Base-by-base conservation (phyloP, 768 basidiomycete genomes). In the Suillus variegatus region DNA sequence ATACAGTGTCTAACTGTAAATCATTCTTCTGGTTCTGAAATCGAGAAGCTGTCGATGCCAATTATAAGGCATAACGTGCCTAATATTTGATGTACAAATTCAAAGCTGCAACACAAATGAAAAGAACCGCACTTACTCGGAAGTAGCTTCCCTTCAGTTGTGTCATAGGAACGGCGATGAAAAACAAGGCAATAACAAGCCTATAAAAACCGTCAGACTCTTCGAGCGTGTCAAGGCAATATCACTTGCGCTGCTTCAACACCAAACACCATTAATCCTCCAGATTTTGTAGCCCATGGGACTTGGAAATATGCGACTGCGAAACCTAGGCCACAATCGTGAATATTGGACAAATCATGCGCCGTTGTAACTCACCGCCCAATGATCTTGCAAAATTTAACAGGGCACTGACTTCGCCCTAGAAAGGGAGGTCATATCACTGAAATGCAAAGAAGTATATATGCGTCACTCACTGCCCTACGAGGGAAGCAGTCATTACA, bases 281-380 rank as follows among this genome's bases (percentile, higher is more conserved):
- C 80, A 41, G 73, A 67, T 64, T 73, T 70, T 7, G 71, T 72
- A 32, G 81, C 72, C 80, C 80, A 82, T 0, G 78, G 76, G 18
- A 82, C 76, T 65, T 81, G 80, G 63, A 78, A 81, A 66, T 75
- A 81, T 12, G 80, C 79, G 51, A 81, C 79, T 13, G 71, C 64
- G 44, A 82, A 82, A 12, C 79, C 76, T 75, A 38, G 12, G 9
- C 0, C 22, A 62, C 36, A 40, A 12, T 18, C 61, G 18, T 36
- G 47, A 62, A 54, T 54, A 5, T 18, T 32, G 9, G 32, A 32
- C 28, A 18, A 35, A 38, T 40, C 36, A 22, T 36, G 4, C 14
- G n/a, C n/a, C n/a, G 7, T 57, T 43, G 46, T 20, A 64, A 51
- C 64, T 76, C 67, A 66, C 79, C 79, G 0, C 70, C 70, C 12